Conservation (phyloP, 345 rosid genomes). For the Eutrema heterophyllum region DNA sequence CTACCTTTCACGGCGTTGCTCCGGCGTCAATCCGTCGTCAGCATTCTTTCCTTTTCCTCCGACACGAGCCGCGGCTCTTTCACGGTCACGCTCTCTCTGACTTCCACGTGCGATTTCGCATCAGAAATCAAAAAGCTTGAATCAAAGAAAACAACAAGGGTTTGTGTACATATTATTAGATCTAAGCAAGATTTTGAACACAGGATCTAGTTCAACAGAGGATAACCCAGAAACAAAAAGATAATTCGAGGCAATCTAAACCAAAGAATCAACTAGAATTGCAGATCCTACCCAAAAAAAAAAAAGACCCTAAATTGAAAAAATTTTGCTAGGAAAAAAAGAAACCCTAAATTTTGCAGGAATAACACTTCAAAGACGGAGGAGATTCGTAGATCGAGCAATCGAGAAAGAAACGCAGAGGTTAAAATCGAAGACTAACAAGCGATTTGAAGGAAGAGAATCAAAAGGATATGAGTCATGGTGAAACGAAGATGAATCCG, state of each 20-base stretch:
- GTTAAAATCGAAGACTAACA: neutral
- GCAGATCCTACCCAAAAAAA: neutral
- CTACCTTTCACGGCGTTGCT: slow-evolving; percentile 92
- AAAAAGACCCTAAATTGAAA: neutral
- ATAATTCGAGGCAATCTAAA: neutral
- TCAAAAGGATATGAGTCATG: slow-evolving; percentile 36
- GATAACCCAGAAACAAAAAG: too few relatives aligned
- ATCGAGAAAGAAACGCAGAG: neutral
- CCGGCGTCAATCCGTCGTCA: slow-evolving; percentile 70
- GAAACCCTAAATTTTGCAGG: neutral
- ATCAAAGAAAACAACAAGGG: slow-evolving; percentile 11
- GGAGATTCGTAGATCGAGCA: slow-evolving; percentile 7
- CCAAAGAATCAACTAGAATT: neutral
- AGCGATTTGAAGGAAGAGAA: neutral
- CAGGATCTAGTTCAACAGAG: neutral
- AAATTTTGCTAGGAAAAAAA: too few relatives aligned
- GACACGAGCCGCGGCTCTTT: slow-evolving; percentile 66
- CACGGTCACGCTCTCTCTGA: slow-evolving; percentile 81
- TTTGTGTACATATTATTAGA: neutral
- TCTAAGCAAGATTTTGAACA: neutral
- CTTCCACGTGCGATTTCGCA: slow-evolving; percentile 50
- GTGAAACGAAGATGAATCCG: slow-evolving; percentile 11
- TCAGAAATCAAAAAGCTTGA: neutral
- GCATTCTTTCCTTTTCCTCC: slow-evolving; percentile 35
- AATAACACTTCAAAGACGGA: neutral